Evolutionary conservation across 2,329 filamentous ascomycete genomes (phyloP).

Genomic region (Tolypocladium nubicola): DNA sequence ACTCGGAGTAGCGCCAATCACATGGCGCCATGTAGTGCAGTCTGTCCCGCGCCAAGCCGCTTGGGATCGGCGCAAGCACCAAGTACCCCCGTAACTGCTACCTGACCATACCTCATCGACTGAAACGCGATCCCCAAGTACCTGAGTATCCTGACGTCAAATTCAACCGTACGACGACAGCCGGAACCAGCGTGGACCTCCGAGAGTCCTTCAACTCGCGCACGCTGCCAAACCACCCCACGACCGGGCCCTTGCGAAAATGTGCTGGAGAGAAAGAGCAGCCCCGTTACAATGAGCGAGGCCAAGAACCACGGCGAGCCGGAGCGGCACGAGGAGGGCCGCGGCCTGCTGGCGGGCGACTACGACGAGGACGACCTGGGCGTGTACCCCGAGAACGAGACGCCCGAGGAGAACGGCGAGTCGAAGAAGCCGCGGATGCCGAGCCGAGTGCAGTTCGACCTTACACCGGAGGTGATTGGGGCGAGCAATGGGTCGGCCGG

Average conservation of each 20-base stretch:
- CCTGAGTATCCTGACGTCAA: not conserved
- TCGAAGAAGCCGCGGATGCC: conserved; percentile 31
- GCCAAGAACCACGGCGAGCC: conserved; percentile 18
- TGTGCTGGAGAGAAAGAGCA: conserved; percentile 5
- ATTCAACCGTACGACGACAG: not conserved
- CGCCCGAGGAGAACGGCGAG: not conserved
- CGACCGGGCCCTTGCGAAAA: conserved; percentile 3
- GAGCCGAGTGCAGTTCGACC: conserved; percentile 66
- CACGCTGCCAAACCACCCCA: not conserved
- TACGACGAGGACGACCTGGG: conserved; percentile 16
- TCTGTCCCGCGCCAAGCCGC: not conserved
- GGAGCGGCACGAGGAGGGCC: conserved; percentile 20
- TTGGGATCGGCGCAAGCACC: not conserved
- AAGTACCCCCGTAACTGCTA: not conserved
- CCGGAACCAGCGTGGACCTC: not conserved
- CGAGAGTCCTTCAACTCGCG: not conserved
- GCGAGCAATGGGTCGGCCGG: conserved; percentile 11
- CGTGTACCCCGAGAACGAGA: conserved; percentile 2
- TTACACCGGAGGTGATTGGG: conserved; percentile 34
- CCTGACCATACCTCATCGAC: not conserved
- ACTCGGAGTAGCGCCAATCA: not conserved
- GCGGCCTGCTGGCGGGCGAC: conserved; percentile 18
- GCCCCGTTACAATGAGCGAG: conserved; percentile 19
- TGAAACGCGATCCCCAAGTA: not conserved
- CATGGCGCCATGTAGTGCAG: not conserved